A percentile compares a stretch with the other conserved stretches of the same genome.
Conservation (phyloP, 179 eudicot species). For the Sideroxylon spinosum region DNA sequence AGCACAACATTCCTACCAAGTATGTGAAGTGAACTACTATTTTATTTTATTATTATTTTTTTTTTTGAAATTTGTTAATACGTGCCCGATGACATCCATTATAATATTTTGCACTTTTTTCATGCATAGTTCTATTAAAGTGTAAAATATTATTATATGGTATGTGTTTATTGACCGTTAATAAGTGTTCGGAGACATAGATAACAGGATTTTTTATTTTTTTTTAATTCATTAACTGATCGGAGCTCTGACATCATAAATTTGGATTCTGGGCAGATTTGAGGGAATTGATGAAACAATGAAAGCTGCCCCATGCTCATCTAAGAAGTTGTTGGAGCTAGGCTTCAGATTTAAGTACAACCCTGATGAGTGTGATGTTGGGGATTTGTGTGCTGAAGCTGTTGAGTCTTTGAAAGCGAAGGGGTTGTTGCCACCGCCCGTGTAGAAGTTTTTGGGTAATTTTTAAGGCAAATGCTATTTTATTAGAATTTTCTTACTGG, state of each 20-base stretch:
- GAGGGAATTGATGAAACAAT: constrained; percentile 38
- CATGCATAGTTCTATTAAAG: no score
- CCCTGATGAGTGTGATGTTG: constrained; percentile 21
- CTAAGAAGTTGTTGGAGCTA: constrained; percentile 37
- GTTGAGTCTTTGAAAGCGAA: constrained; percentile 45
- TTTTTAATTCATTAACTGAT: not conserved
- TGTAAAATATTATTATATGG: no score
- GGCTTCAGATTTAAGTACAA: constrained; percentile 51
- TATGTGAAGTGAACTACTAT: constrained; percentile 19
- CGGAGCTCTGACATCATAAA: not conserved
- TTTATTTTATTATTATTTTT: not conserved
- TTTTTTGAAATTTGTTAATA: no score
- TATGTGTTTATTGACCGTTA: no score
- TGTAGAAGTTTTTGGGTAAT: not conserved
- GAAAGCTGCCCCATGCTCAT: constrained; percentile 34
- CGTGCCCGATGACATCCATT: no score
- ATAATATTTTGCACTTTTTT: no score
- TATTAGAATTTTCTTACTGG: no score
- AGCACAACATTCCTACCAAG: constrained; percentile 48
- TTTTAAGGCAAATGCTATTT: no score
- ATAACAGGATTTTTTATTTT: not conserved
- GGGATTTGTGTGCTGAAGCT: constrained; percentile 45
- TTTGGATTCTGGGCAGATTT: constrained; percentile 27
- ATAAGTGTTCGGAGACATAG: no score
- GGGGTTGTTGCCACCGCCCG: constrained; percentile 29